These are phyloP conservation scores for Teratosphaeria epicoccoides DNA, from an alignment of 2,329 filamentous ascomycete species.

Conservation along the genomic window DNA sequence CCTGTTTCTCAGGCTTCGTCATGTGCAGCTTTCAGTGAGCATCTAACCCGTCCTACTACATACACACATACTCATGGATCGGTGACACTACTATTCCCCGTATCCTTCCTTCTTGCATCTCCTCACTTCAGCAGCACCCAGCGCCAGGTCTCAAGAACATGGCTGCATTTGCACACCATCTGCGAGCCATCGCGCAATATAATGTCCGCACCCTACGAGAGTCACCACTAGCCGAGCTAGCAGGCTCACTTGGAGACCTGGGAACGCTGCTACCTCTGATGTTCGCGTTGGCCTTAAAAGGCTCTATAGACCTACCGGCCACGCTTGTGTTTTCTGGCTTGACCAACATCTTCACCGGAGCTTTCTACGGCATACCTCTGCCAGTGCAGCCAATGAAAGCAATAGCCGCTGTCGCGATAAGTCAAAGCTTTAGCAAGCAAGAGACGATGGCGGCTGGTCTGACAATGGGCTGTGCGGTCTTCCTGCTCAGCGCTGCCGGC, in stretches of 20 bases:
- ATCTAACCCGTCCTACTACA: background rate
- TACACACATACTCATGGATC: background rate
- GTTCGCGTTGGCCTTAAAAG: conserved; percentile 65
- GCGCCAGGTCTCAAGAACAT: background rate
- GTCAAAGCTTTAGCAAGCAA: conserved; percentile 52
- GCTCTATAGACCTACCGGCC: conserved; percentile 68
- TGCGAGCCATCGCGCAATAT: conserved; percentile 26
- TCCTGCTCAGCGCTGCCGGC: conserved; percentile 69
- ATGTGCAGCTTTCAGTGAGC: background rate
- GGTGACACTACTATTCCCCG: background rate
- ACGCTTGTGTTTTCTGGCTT: conserved; percentile 83
- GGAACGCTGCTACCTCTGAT: conserved; percentile 83
- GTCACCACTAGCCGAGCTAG: conserved; percentile 63
- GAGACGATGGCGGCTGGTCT: conserved; percentile 76
- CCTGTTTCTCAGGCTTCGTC: background rate
- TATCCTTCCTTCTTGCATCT: background rate
- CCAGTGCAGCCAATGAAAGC: conserved; percentile 88
- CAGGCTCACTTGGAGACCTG: conserved; percentile 77
- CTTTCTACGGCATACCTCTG: conserved; percentile 75
- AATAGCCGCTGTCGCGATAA: conserved; percentile 82
- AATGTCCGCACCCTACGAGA: conserved; percentile 47
- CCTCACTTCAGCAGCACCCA: background rate
- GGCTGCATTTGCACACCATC: conserved; percentile 6
- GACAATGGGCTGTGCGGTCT: conserved; percentile 62
- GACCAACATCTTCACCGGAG: conserved; percentile 74